Conservation (phyloP, 257 asterid genomes). For the Solanum dulcamara region DNA sequence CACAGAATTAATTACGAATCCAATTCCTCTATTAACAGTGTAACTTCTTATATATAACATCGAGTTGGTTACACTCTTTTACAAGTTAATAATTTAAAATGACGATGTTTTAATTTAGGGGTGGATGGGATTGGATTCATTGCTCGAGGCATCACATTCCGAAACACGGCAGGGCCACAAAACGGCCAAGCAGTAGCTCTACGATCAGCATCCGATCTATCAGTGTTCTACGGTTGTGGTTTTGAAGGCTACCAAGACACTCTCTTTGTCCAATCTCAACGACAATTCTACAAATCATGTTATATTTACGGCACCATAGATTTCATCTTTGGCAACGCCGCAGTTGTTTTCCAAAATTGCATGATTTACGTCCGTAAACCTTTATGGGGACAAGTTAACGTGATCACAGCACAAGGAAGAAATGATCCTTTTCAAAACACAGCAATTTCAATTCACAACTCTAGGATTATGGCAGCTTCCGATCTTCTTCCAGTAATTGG, state of each 20-base stretch:
- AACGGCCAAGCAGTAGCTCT: constrained; percentile 77
- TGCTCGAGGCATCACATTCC: constrained; percentile 78
- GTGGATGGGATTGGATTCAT: constrained; percentile 71
- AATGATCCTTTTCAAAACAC: constrained; percentile 89
- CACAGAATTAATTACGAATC: background rate
- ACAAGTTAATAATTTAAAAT: background rate
- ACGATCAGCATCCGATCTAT: constrained; percentile 78
- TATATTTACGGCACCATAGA: constrained; percentile 66
- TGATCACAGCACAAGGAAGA: constrained; percentile 83
- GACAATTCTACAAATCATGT: constrained; percentile 69
- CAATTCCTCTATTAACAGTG: background rate
- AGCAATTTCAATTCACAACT: constrained; percentile 66
- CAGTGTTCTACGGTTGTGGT: constrained; percentile 66
- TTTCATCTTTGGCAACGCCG: constrained; percentile 83
- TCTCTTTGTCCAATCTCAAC: constrained; percentile 63
- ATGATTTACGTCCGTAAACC: constrained; percentile 65
- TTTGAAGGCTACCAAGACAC: constrained; percentile 93
- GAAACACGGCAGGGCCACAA: constrained; percentile 66
- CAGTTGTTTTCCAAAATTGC: constrained; percentile 69
- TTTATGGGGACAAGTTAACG: constrained; percentile 51
- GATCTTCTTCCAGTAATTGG: constrained; percentile 41
- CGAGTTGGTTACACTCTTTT: background rate
- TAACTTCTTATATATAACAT: background rate
- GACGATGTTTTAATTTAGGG: constrained; percentile 29
- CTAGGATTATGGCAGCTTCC: constrained; percentile 43